Conservation (phyloP, 305 asterid genomes). For the Petunia hybrid region DNA sequence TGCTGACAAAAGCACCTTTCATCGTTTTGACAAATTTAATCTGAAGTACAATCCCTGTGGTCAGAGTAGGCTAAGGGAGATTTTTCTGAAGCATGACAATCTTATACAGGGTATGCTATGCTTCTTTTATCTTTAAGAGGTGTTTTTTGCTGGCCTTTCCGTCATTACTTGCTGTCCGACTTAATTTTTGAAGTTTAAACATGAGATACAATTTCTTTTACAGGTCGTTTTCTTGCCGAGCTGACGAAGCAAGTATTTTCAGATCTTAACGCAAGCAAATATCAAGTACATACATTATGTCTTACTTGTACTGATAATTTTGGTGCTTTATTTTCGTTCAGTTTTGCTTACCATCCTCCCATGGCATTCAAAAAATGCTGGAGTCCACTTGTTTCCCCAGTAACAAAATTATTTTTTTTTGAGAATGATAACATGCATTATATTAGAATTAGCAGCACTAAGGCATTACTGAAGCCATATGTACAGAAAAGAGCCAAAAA, state of each 20-base stretch:
- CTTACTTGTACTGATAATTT: too few relatives aligned
- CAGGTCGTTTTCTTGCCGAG: slow-evolving; percentile 99
- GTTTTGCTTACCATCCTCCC: not conserved
- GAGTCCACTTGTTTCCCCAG: too few relatives aligned
- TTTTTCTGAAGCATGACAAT: slow-evolving; percentile 97
- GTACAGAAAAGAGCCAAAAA: too few relatives aligned
- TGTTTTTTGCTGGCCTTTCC: not conserved
- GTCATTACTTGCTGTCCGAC: slow-evolving; percentile 8
- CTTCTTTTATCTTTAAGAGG: slow-evolving; percentile 26
- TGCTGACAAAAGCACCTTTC: slow-evolving; percentile 99
- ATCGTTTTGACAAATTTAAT: slow-evolving; percentile 98
- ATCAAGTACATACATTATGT: slow-evolving; percentile 58
- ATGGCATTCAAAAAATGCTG: too few relatives aligned
- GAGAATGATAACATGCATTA: too few relatives aligned
- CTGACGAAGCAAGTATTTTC: slow-evolving; percentile 97
- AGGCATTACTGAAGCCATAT: too few relatives aligned
- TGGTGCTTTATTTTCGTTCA: too few relatives aligned
- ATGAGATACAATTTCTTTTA: slow-evolving; percentile 10
- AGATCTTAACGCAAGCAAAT: slow-evolving; percentile 89
- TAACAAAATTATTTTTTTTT: too few relatives aligned
- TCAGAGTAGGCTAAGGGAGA: slow-evolving; percentile 98
- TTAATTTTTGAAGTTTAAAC: not conserved
- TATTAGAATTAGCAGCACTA: too few relatives aligned
- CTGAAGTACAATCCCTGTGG: slow-evolving; percentile 99
- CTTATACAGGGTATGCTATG: slow-evolving; percentile 86